Evolutionary conservation across 805 yeast genomes (phyloP).

Genomic region (Ogataea degrootiae): DNA sequence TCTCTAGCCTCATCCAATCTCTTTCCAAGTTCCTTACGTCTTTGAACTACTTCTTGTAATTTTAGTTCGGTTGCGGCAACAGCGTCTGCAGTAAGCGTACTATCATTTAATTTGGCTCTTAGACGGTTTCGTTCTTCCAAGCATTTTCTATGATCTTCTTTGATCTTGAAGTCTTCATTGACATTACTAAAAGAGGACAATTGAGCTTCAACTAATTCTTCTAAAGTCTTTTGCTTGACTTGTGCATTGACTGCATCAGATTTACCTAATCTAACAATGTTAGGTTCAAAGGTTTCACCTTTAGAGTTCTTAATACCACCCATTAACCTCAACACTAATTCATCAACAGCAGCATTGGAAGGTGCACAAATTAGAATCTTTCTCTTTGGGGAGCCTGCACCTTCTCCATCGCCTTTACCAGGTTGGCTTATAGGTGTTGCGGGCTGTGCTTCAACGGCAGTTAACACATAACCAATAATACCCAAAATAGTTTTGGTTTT

Average conservation of each 20-base stretch:
- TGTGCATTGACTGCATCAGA: slow-evolving; percentile 81
- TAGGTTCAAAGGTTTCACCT: slow-evolving; percentile 54
- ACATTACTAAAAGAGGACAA: slow-evolving; percentile 34
- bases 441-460: slow-evolving; percentile 23
- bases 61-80: slow-evolving; percentile 43
- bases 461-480: slow-evolving; percentile 71
- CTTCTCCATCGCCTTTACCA: slow-evolving; percentile 3
- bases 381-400: slow-evolving; percentile 25
- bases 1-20: slow-evolving; percentile 79
- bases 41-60: slow-evolving; percentile 52
- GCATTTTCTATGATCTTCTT: slow-evolving; percentile 47
- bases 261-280: slow-evolving; percentile 81
- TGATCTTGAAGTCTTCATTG: slow-evolving; percentile 43
- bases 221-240: slow-evolving; percentile 79
- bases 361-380: slow-evolving; percentile 93
- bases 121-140: slow-evolving; percentile 55
- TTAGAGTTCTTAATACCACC: slow-evolving; percentile 58
- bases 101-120: slow-evolving; percentile 33
- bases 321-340: slow-evolving; percentile 76
- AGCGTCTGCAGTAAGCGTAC: slow-evolving; percentile 34
- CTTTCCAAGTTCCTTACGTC: slow-evolving; percentile 65
- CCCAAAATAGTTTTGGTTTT: slow-evolving; percentile 96
- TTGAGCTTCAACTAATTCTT: slow-evolving; percentile 72
- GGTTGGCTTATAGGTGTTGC: slow-evolving; percentile 8
- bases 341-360: slow-evolving; percentile 98